Percentiles rank a stretch among this genome's conserved stretches.
phyloP scores from a whole-genome alignment of 805 yeast genomes.

The Candida boidinii region DNA sequence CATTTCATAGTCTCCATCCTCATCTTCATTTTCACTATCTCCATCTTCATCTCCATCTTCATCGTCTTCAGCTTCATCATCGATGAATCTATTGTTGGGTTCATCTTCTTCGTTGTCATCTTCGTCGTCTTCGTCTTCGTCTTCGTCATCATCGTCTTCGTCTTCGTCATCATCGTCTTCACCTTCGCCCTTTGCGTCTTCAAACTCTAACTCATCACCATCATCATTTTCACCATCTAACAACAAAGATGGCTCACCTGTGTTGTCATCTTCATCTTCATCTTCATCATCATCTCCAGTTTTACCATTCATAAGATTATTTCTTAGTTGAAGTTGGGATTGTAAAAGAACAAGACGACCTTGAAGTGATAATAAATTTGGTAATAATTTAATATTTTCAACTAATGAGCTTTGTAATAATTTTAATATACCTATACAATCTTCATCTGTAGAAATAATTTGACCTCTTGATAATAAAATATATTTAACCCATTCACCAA shows the following conservation, averaged over 20 bases:
- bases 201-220: conserved; percentile 10
- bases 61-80: conserved; percentile 3
- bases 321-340: conserved; percentile 67
- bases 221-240: conserved; percentile 22
- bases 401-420: conserved; percentile 49
- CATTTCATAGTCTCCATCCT: no score
- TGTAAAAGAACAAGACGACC: conserved; percentile 76
- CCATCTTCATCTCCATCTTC: conserved; percentile 3
- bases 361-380: conserved; percentile 68
- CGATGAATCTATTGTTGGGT: no score
- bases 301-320: conserved; percentile 32
- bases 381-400: conserved; percentile 48
- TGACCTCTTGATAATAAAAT: conserved; percentile 63
- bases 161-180: conserved; percentile 22
- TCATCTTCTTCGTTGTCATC: background rate
- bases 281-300: conserved; percentile 26
- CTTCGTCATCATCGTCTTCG: conserved; percentile 16
- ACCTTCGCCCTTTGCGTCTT: conserved; percentile 25
- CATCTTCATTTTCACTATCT: background rate
- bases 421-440: conserved; percentile 47
- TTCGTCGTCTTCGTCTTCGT: conserved; percentile 5
- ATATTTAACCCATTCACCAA: conserved; percentile 73
- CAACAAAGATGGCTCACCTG: conserved; percentile 12
- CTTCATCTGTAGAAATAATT: conserved; percentile 41
- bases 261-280: conserved; percentile 17